phyloP scores from a whole-genome alignment of 352 stramenopile genomes.

The Globisporangium alternatum region DNA sequence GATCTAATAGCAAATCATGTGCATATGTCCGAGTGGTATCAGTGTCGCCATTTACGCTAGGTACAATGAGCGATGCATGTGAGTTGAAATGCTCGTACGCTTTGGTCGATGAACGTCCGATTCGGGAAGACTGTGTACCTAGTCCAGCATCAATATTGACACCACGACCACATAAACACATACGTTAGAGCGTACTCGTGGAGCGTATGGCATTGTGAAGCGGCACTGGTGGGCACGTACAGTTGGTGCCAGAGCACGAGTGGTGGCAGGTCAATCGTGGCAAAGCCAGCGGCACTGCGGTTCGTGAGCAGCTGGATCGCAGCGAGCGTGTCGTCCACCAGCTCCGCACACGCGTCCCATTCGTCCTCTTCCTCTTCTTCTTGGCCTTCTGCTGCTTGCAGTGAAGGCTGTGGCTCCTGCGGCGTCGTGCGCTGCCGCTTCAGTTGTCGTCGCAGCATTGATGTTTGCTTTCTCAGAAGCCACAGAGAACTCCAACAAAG shows the following conservation, averaged over 20 bases:
- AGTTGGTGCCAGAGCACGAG: constrained; percentile 58
- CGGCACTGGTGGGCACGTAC: constrained; percentile 21
- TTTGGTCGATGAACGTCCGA: constrained; percentile 62
- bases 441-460: constrained; percentile 14
- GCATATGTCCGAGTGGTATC: background rate
- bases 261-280: constrained; percentile 29
- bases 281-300: constrained; percentile 39
- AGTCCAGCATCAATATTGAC: background rate
- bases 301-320: constrained; percentile 49
- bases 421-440: constrained; percentile 15
- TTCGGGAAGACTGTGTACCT: constrained; percentile 61
- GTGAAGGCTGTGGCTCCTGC: background rate
- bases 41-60: background rate
- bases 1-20: constrained; percentile 23
- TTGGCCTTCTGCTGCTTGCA: background rate
- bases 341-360: constrained; percentile 25
- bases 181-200: background rate
- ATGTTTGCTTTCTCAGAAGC: background rate
- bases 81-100: constrained; percentile 24
- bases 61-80: background rate
- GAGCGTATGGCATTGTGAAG: background rate
- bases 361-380: constrained; percentile 18
- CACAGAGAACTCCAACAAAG: too few species aligned
- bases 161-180: background rate
- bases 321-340: constrained; percentile 51